phyloP scores from a whole-genome alignment of 1,284 basidiomycete species.

The Pterula multifida region DNA sequence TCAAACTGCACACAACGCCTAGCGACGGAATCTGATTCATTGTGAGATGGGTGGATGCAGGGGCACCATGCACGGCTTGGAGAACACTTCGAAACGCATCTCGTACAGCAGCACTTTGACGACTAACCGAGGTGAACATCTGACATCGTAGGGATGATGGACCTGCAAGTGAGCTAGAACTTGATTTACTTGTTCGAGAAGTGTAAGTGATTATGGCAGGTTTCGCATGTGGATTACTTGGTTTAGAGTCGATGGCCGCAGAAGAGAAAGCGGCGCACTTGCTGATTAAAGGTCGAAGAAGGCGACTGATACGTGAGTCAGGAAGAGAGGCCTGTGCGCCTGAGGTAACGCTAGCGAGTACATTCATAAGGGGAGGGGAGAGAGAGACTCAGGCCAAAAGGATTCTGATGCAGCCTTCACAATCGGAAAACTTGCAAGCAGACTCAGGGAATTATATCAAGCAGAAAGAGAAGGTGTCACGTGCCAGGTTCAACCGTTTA shows the following conservation, averaged over 20 bases:
- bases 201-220: neutral
- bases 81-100: neutral
- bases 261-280: conserved; percentile 32
- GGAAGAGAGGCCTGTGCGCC: conserved; percentile 9
- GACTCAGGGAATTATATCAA: no score
- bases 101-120: neutral
- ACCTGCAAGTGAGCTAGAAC: neutral
- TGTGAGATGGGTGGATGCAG: neutral
- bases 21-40: neutral
- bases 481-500: no score
- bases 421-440: no score
- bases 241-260: conserved; percentile 9
- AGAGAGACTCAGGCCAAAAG: no score
- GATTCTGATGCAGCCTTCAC: no score
- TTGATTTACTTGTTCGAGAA: neutral
- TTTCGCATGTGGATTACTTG: neutral
- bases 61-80: neutral
- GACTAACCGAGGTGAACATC: neutral
- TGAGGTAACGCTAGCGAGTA: neutral
- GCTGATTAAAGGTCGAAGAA: conserved; percentile 40
- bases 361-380: neutral
- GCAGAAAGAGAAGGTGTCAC: no score
- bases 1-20: neutral
- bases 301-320: conserved; percentile 34
- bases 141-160: neutral